Base-by-base conservation (phyloP, 371 early-diverging fungal genomes). In the Apophysomyces sp. region DNA sequence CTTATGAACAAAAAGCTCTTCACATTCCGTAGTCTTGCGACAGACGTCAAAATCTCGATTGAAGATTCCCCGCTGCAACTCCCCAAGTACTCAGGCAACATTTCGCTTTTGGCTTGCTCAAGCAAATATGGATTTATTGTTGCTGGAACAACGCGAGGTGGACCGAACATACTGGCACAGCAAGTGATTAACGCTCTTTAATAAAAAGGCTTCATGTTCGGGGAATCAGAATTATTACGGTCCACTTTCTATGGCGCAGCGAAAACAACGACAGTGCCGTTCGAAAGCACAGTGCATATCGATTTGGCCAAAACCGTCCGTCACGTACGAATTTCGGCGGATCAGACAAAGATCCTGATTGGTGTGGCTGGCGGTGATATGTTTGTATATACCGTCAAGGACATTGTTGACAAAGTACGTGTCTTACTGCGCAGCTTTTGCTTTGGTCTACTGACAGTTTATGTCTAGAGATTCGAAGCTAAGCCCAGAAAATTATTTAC, bases 31-130 rank as follows among this genome's bases (percentile, higher is more conserved):
- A 63, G 66, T 18, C 55, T 74, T 29, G 68, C 66, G 29, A 49
- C 68, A 7, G 74, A 74, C 31, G 66, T 55, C 49, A 68, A 65
- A 63, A 68, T 74, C 16, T 49, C 63, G 21, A 11, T 74, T 8
- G 63, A 65, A 40, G 52, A 63, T n/a, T 40, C 30, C n/a, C 53
- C 65, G 6, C 66, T 68, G 52, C 55, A 58, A 0, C 31, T 26
- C 12, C 2, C 29, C 27, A 56, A 67, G 24, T 64, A 62, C 52
- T 66, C 68, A 27, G 58, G 59, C n/a, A 34, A 52, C 27, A 69
- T 66, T 2, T 76, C 73, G 18, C 58, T 73, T n/a, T 28, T 76
- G 27, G 67, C 62, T 12, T 65, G 62, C 34, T 70, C 73, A 21
- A 76, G 62, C 31, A 66, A 70, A 26, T 57, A 52, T 44, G 73